Conservation (phyloP, 805 yeast species). For the Brettanomyces naardenensis region DNA sequence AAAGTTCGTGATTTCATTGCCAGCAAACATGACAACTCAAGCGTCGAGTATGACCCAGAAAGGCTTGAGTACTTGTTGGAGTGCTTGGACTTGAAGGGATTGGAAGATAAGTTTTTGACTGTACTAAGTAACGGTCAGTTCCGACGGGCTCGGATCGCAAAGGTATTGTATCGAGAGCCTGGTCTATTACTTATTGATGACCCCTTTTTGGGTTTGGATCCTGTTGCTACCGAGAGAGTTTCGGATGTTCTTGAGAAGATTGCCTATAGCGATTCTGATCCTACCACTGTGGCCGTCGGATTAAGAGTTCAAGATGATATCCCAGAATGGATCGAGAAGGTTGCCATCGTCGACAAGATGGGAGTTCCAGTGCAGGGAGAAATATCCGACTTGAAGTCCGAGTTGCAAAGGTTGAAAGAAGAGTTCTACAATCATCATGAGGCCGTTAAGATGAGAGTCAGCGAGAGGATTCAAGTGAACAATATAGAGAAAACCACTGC, state of each 20-base stretch:
- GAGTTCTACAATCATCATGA: conserved; percentile 18
- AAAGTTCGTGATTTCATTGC: conserved; percentile 56
- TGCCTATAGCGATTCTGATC: conserved; percentile 5
- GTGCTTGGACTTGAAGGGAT: conserved; percentile 44
- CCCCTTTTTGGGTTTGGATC: conserved; percentile 88
- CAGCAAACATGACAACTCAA: conserved; percentile 41
- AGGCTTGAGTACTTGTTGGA: conserved; percentile 37
- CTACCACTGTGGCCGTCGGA: conserved; percentile 64
- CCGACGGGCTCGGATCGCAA: conserved; percentile 82
- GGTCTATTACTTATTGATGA: conserved; percentile 72
- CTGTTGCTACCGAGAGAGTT: conserved; percentile 54
- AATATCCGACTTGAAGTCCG: conserved; percentile 19
- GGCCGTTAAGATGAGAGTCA: conserved; percentile 8
- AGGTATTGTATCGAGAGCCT: conserved; percentile 59
- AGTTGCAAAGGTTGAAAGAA: conserved; percentile 17
- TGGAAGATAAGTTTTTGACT: conserved; percentile 71
- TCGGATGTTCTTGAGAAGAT: conserved; percentile 38
- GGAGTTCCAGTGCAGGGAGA: conserved; percentile 50
- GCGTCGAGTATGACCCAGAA: conserved; percentile 25
- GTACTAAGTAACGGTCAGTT: conserved; percentile 91
- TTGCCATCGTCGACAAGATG: conserved; percentile 50
- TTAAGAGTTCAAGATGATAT: conserved; percentile 65
- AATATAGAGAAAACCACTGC: background rate
- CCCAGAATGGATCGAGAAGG: conserved; percentile 75
- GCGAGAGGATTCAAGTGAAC: conserved; percentile 6